Evolutionary conservation across 179 eudicot genomes (phyloP), one percentile per base, ranked within the genome.

Genomic region (Drosera spatulata): DNA sequence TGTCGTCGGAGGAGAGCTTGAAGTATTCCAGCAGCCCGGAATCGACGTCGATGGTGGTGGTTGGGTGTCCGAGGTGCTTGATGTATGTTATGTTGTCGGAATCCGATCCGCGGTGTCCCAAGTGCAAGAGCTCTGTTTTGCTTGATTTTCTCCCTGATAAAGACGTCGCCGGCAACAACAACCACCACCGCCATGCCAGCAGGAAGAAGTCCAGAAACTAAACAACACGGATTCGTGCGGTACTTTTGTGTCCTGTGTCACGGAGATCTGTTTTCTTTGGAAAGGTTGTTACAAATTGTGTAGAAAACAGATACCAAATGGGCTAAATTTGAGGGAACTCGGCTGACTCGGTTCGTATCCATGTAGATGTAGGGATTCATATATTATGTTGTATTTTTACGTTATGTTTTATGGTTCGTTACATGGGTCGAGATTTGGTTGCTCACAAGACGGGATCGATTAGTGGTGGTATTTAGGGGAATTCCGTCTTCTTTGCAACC

Each of bases 1-100:
- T 88, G 10, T 88, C 96, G 1, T 83, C 90, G 37, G 96, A 88
- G 77, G 83, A 80, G 13, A 61, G 59, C 40, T 52, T 68, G 10
- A 72, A 67, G 37, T 77, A 80, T 76, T 70, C 83, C 5, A 71
- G 75, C 50, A 85, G 94, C 69, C 86, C 86, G 2, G 84, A 84
- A 15, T 65, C 80, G 2, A 67, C 80, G 5, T 81, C 89, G 0
- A 83, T 83, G 89, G 78, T 83, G 49, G 64, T 83, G 3, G 83
- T 56, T 71, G 75, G 15, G 73, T 76, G 83, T 75, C 75, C 44
- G 80, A 73, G 33, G 33, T 22, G 33, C 33, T 22, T 22, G 33
- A 22, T 22, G 33, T 22, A 22, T 22, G 33, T 22, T 38, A 73
- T 79, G 73, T 71, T 75, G 4, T 55, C 83, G 6, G 78, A 73